phyloP scores from a whole-genome alignment of 768 basidiomycete genomes.

The Russula olivacea region DNA sequence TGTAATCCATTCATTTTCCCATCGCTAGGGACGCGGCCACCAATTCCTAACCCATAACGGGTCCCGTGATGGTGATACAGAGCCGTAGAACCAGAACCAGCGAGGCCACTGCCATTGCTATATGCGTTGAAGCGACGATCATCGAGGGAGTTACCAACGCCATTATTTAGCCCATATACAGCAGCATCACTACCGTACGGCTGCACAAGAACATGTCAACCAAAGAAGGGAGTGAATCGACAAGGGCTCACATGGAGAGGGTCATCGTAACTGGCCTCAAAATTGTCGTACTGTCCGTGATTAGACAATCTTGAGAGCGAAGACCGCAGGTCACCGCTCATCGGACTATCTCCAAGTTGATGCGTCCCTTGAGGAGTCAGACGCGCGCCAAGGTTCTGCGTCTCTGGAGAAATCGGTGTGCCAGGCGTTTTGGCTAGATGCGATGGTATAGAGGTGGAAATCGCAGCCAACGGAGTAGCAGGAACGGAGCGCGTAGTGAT shows the following conservation, averaged over 20 bases:
- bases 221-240: constrained; percentile 4
- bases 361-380: constrained; percentile 42
- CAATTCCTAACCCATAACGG: constrained; percentile 66
- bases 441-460: constrained; percentile 41
- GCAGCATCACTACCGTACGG: constrained; percentile 54
- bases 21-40: constrained; percentile 48
- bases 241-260: constrained; percentile 41
- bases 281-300: constrained; percentile 53
- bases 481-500: constrained; percentile 71
- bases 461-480: constrained; percentile 62
- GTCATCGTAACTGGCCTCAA: constrained; percentile 55
- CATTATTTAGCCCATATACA: constrained; percentile 34
- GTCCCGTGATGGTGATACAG: constrained; percentile 72
- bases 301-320: constrained; percentile 63
- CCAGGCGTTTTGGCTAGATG: constrained; percentile 62
- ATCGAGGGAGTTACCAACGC: constrained; percentile 38
- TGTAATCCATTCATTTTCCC: constrained; percentile 86
- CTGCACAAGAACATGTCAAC: constrained; percentile 27
- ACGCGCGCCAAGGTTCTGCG: constrained; percentile 57
- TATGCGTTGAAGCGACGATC: constrained; percentile 51
- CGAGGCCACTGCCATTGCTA: constrained; percentile 31
- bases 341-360: constrained; percentile 45
- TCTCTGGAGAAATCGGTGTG: constrained; percentile 57
- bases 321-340: constrained; percentile 58
- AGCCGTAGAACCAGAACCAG: constrained; percentile 58